Evolutionary conservation across 768 basidiomycete genomes (phyloP), one percentile per base, ranked within the genome.

Genomic region (Lactarius sp.): DNA sequence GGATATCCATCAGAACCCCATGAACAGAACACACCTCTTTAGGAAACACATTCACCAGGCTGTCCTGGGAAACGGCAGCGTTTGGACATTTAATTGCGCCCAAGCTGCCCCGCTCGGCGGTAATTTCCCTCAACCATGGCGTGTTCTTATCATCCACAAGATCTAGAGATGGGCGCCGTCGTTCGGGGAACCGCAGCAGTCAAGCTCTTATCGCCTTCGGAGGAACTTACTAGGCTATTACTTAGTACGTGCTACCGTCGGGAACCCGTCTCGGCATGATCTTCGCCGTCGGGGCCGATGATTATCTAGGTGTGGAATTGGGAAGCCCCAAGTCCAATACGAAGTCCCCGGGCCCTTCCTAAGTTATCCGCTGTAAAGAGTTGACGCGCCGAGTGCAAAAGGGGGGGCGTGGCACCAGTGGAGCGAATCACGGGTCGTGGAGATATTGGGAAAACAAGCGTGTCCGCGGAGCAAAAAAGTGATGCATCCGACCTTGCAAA

Each of bases 1-100:
- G 64, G 53, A 66, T 51, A 60, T 59, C 66, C 61, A 68, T 68
- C 67, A 68, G 67, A 68, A 68, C 59, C 49, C 65, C 56, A 44
- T 58, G 52, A 52, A 53, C 60, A 57, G 63, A 65, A 59, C 55
- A 41, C 37, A 34, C 66, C 56, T 36, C 53, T 59, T 55, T 60
- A 56, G 64, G 64, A 34, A 65, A 44, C 54, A 34, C 47, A 27
- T 56, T 65, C 56, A 52, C 66, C 44, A 55, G 56, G 49, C 58
- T 51, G 4, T 44, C 57, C 62, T 66, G 52, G 58, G 65, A 64
- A 58, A 58, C 53, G 62, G 47, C 44, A 44, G 42, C 34, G 14
- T 55, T 55, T 59, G 63, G 59, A 37, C 59, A 56, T 31, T 50
- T 42, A 44, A 39, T 65, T 60, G 42, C 64, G 64, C 64, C 59